Evolutionary conservation across 2,329 filamentous ascomycete genomes (phyloP).

Genomic region (Clonostachys rosea): DNA sequence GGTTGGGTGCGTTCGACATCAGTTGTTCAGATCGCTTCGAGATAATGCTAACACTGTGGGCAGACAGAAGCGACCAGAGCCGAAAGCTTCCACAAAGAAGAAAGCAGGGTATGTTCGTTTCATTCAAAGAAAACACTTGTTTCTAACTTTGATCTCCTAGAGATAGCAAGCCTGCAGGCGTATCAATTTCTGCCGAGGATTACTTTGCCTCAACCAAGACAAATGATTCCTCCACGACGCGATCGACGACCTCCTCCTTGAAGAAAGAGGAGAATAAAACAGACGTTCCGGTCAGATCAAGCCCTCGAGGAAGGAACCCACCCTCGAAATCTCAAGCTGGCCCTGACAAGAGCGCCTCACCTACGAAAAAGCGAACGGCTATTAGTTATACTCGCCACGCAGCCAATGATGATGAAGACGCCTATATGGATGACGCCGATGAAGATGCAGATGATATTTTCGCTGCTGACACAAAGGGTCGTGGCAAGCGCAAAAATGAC

Average conservation of each 20-base stretch:
- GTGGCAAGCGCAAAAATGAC: slow-evolving; percentile 65
- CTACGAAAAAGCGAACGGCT: slow-evolving; percentile 34
- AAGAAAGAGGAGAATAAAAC: slow-evolving; percentile 35
- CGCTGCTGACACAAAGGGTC: slow-evolving; percentile 63
- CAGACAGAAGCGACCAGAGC: slow-evolving; percentile 46
- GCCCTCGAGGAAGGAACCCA: slow-evolving; percentile 29
- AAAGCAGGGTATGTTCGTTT: slow-evolving; percentile 42
- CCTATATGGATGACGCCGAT: slow-evolving; percentile 63
- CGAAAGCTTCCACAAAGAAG: slow-evolving; percentile 45
- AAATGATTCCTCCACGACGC: slow-evolving; percentile 14
- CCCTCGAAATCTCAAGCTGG: slow-evolving; percentile 30
- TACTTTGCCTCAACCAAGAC: slow-evolving; percentile 47
- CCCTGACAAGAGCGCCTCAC: slow-evolving; percentile 17
- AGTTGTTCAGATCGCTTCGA: background rate
- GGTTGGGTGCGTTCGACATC: background rate
- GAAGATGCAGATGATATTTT: slow-evolving; percentile 78
- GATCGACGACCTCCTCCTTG: slow-evolving; percentile 26
- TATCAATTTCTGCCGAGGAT: slow-evolving; percentile 49
- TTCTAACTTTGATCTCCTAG: slow-evolving; percentile 14
- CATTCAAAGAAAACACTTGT: background rate
- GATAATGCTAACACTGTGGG: slow-evolving; percentile 4
- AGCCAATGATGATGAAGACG: slow-evolving; percentile 47
- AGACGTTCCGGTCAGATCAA: slow-evolving; percentile 44
- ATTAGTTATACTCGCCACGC: slow-evolving; percentile 33
- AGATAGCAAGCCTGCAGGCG: slow-evolving; percentile 37